Evolutionary conservation across 2,329 filamentous ascomycete species (phyloP), one percentile per base, ranked within the genome.

Genomic region (Fusarium xylarioides): DNA sequence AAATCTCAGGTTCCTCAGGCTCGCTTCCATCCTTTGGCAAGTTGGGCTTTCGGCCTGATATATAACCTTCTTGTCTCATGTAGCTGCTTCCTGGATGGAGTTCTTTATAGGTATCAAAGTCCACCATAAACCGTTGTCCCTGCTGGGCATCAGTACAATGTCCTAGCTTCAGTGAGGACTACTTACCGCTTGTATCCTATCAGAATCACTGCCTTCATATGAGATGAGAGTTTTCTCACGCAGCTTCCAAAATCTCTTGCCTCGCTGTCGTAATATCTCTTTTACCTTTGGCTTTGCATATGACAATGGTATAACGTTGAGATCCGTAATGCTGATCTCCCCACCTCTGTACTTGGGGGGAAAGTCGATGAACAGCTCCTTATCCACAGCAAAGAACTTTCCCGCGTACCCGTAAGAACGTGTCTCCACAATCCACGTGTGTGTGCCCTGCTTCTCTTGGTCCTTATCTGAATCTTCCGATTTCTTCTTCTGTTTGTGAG

Each of bases 51-150:
- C 35, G 23, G 2, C 10, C 34, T 54, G 42, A n/a, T 15, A 42
- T n/a, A 15, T 23, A 15, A 19, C n/a, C n/a, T 35, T 28, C n/a
- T 18, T 63, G 15, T 32, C 11, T 23, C 26, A 43, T 52, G 11
- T 68, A 68, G 4, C 15, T 21, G 30, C 11, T 69, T 3, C 5
- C 6, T 4, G 64, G 64, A 19, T 70, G 67, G 5, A 70, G 67
- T 8, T 68, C 38, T 2, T 59, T 55, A 15, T 70, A 68, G 2
- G 65, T 69, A 0, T 50, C 8, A 9, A 64, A 59, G 15, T 70
- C 67, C 2, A 70, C 16, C 67, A 70, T 70, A 23, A 70, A 63
- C 7, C 67, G 26, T 59, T 70, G 66, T 6, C 66, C 56, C 57
- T 68, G 1, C 11, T 23, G 18, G n/a, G 7, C 10, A 19, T 63